phyloP scores from a whole-genome alignment of 768 basidiomycete species.

The Macrocybe gigantea region DNA sequence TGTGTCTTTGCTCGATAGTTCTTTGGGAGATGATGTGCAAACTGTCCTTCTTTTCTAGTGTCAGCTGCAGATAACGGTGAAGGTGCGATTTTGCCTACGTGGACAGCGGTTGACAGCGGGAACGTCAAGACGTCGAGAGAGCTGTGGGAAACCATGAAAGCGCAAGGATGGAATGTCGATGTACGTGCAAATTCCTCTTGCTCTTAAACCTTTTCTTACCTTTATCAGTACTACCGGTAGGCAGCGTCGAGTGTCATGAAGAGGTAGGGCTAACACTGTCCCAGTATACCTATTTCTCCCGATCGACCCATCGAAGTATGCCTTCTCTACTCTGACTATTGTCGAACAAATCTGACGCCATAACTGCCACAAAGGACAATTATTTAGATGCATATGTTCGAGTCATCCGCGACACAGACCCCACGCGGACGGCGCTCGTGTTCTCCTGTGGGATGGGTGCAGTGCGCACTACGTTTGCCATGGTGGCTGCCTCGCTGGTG shows the following conservation, averaged over 20 bases:
- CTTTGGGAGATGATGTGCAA: too few relatives aligned
- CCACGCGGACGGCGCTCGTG: constrained; percentile 74
- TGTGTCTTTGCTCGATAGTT: background rate
- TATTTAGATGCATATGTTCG: constrained; percentile 92
- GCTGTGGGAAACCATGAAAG: constrained; percentile 74
- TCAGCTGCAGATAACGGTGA: constrained; percentile 56
- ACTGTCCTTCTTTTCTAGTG: too few relatives aligned
- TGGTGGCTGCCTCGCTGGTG: constrained; percentile 89
- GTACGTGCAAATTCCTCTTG: constrained; percentile 32
- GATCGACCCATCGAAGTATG: constrained; percentile 84
- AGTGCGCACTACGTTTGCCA: constrained; percentile 93
- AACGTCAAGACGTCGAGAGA: constrained; percentile 88
- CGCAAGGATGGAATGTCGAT: constrained; percentile 89
- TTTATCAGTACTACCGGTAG: constrained; percentile 69
- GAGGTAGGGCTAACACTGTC: constrained; percentile 1
- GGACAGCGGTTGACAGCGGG: constrained; percentile 81
- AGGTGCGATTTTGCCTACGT: constrained; percentile 84
- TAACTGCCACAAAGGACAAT: constrained; percentile 56
- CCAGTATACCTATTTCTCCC: constrained; percentile 90
- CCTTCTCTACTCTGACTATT: background rate
- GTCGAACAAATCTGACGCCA: background rate
- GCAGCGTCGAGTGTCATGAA: background rate
- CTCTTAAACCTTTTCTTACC: background rate
- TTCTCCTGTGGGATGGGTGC: constrained; percentile 98
- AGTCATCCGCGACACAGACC: constrained; percentile 76